Conservation (phyloP, 495 filamentous ascomycete genomes). For the Penicillium herquei region DNA sequence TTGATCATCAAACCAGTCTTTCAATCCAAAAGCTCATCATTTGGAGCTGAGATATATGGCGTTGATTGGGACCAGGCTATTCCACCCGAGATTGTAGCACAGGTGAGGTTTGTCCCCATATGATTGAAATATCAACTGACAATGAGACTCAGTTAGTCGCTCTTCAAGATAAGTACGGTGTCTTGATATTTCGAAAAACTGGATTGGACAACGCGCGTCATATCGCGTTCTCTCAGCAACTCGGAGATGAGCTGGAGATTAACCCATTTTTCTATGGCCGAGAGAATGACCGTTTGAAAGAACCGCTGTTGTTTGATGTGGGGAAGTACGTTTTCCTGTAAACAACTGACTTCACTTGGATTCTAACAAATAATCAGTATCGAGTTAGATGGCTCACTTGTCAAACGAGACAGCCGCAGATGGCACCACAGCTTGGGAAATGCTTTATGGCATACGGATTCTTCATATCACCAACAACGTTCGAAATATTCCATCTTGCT, state of each 20-base stretch:
- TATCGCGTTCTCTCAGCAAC: constrained; percentile 21
- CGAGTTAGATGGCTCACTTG: constrained; percentile 20
- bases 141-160: constrained; percentile 10
- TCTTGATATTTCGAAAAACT: constrained; percentile 20
- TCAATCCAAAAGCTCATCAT: constrained; percentile 3
- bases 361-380: constrained; percentile 9
- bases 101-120: constrained; percentile 6
- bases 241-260: constrained; percentile 20
- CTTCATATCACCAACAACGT: constrained; percentile 23
- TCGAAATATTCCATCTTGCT: constrained; percentile 24
- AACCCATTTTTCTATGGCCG: constrained; percentile 25
- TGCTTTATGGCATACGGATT: constrained; percentile 25
- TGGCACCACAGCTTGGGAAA: constrained; percentile 24
- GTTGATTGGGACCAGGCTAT: constrained; percentile 16
- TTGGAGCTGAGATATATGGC: constrained; percentile 18
- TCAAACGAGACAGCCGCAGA: constrained; percentile 17
- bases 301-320: constrained; percentile 21
- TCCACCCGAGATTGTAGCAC: constrained; percentile 7
- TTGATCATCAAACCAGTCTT: constrained; percentile 14
- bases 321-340: constrained; percentile 12
- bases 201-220: constrained; percentile 18
- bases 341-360: not conserved
- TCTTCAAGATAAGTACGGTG: constrained; percentile 17
- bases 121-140: not conserved
- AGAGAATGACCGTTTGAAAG: constrained; percentile 18